A percentile compares a stretch with the other conserved stretches of the same genome.
These are phyloP conservation scores for Noccaea caerulescens DNA, from an alignment of 345 rosid genomes.

Conservation along the genomic window DNA sequence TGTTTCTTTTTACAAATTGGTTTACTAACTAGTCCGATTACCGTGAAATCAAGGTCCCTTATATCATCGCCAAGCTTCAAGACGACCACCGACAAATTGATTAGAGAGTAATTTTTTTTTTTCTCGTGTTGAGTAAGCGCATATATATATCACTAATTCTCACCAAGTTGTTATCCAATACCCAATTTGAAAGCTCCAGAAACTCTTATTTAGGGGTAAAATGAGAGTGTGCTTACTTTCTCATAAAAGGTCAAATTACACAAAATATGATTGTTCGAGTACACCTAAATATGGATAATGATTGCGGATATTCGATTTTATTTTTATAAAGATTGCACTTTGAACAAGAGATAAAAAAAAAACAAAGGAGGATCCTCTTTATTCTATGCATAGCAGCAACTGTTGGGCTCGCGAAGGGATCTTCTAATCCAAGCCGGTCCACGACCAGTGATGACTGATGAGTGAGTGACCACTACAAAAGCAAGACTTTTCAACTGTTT, in stretches of 20 bases:
- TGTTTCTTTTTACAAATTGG: not conserved
- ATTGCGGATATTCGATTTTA: too few species aligned
- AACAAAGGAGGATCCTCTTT: not conserved
- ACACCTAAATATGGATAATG: not conserved
- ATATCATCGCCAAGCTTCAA: not conserved
- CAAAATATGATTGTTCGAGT: not conserved
- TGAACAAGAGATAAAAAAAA: too few species aligned
- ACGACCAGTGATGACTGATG: not conserved
- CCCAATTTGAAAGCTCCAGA: not conserved
- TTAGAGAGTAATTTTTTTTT: not conserved
- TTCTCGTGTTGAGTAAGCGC: too few species aligned
- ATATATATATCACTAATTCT: not conserved
- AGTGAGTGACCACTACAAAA: constrained; percentile 27
- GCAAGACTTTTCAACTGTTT: constrained; percentile 13
- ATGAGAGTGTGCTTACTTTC: not conserved
- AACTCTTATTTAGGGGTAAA: too few species aligned
- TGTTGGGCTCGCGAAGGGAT: constrained; percentile 3
- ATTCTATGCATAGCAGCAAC: constrained; percentile 14
- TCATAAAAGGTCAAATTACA: not conserved
- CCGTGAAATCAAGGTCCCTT: not conserved
- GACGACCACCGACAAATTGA: not conserved
- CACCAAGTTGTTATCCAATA: not conserved
- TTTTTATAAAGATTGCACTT: too few species aligned
- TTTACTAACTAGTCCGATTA: not conserved
- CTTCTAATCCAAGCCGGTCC: constrained; percentile 23